Conservation (phyloP, 768 basidiomycete genomes). For the Crucibulum laeve region DNA sequence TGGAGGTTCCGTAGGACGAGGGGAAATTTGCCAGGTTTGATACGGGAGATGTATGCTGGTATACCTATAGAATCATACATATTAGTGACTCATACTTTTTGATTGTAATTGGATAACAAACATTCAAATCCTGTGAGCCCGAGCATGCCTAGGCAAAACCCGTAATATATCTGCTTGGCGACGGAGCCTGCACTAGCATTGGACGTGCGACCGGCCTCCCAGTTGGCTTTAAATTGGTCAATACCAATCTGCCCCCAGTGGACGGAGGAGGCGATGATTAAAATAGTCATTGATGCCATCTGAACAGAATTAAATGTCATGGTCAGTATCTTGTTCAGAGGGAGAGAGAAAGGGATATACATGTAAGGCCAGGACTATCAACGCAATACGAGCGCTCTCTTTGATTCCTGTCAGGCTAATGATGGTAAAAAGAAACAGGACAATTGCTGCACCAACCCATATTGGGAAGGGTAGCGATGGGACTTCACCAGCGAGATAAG, state of each 20-base stretch:
- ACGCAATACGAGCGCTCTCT: constrained; percentile 60
- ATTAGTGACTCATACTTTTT: neutral
- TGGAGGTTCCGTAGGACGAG: constrained; percentile 64
- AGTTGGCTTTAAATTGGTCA: constrained; percentile 47
- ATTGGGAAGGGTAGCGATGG: constrained; percentile 46
- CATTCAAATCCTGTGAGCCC: constrained; percentile 73
- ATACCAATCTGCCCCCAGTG: constrained; percentile 51
- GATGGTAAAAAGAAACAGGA: constrained; percentile 48
- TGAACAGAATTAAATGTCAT: constrained; percentile 16
- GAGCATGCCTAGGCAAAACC: constrained; percentile 67
- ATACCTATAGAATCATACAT: constrained; percentile 31
- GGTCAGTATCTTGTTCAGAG: neutral
- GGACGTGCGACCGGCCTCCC: constrained; percentile 34
- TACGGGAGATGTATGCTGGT: constrained; percentile 61
- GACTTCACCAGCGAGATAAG: constrained; percentile 65
- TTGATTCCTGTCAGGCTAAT: constrained; percentile 55
- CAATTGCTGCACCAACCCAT: constrained; percentile 46
- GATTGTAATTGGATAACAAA: constrained; percentile 17
- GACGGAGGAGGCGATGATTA: constrained; percentile 45
- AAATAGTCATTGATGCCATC: constrained; percentile 51
- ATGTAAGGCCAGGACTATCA: constrained; percentile 55
- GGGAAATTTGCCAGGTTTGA: constrained; percentile 52
- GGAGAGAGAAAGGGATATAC: constrained; percentile 27
- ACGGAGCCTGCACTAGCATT: constrained; percentile 24
- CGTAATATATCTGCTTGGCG: constrained; percentile 52